Conservation (phyloP, 805 yeast species). For the Saccharomycodes ludwigii region DNA sequence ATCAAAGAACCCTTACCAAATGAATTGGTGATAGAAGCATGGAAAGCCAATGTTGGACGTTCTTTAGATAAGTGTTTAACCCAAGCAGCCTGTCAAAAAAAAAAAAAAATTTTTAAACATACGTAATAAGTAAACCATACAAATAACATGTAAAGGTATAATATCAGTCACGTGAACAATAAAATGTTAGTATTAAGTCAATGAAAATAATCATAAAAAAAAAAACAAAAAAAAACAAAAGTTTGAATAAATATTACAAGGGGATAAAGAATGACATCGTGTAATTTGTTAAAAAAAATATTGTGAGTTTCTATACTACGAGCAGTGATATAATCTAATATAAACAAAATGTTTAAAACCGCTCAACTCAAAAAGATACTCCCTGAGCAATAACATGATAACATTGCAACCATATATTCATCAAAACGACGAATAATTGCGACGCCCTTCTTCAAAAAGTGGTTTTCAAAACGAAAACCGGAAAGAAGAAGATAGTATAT, state of each 20-base stretch:
- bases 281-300: conserved; percentile 12
- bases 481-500: conserved; percentile 31
- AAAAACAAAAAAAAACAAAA: too few relatives aligned
- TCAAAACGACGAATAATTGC: conserved; percentile 28
- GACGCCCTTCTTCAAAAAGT: conserved; percentile 27
- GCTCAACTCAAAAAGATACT: conserved; percentile 72
- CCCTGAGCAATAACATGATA: conserved; percentile 32
- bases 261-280: too few relatives aligned
- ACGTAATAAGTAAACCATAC: conserved; percentile 2
- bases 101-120: conserved; percentile 5
- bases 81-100: conserved; percentile 79
- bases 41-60: conserved; percentile 93
- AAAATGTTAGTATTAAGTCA: too few relatives aligned
- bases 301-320: conserved; percentile 90
- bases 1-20: conserved; percentile 96
- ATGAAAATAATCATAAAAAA: background rate
- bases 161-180: background rate
- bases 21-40: conserved; percentile 93
- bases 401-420: conserved; percentile 22
- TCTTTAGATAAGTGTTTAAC: conserved; percentile 86
- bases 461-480: conserved; percentile 24
- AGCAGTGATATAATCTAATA: conserved; percentile 26
- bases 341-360: conserved; percentile 5
- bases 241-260: too few relatives aligned
- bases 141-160: background rate